Conservation (phyloP, 352 stramenopile genomes). For the Phytophthora lateralis region DNA sequence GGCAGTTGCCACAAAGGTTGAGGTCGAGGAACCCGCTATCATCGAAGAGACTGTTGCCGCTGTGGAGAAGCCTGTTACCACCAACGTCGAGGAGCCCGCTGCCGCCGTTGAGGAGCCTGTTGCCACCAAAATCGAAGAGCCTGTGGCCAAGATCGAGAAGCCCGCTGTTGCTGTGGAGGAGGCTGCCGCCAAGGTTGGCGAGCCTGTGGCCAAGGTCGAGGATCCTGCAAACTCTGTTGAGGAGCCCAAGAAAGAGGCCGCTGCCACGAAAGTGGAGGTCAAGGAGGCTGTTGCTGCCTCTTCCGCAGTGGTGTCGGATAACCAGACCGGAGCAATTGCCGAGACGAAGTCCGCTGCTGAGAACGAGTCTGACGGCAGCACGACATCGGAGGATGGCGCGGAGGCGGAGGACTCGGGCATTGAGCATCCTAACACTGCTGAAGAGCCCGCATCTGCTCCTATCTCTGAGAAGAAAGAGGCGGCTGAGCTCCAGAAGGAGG, state of each 20-base stretch:
- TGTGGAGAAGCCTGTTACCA: background rate
- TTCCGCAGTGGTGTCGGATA: slow-evolving; percentile 3
- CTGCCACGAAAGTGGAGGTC: slow-evolving; percentile 1
- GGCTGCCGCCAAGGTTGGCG: background rate
- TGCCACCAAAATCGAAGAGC: slow-evolving; percentile 3
- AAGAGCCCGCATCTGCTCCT: slow-evolving; percentile 9
- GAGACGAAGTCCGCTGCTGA: slow-evolving; percentile 4
- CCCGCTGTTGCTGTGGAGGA: background rate
- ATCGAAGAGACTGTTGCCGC: background rate
- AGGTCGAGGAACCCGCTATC: background rate
- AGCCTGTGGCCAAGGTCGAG: background rate
- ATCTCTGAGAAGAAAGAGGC: slow-evolving; percentile 32
- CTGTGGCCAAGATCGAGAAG: slow-evolving; percentile 1
- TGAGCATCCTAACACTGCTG: slow-evolving; percentile 22
- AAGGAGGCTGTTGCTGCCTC: background rate
- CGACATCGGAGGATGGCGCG: slow-evolving; percentile 31
- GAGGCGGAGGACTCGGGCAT: slow-evolving; percentile 30
- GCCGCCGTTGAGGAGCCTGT: background rate
- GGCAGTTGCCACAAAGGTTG: background rate
- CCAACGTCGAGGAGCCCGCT: background rate
- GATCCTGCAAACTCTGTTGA: background rate
- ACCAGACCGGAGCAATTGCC: slow-evolving; percentile 17
- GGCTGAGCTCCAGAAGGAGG: slow-evolving; percentile 14
- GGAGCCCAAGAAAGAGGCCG: background rate
- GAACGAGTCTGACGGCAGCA: slow-evolving; percentile 35